Evolutionary conservation across 2,329 filamentous ascomycete genomes (phyloP), one percentile per base, ranked within the genome.

Genomic region (Juglanconis oblonga): DNA sequence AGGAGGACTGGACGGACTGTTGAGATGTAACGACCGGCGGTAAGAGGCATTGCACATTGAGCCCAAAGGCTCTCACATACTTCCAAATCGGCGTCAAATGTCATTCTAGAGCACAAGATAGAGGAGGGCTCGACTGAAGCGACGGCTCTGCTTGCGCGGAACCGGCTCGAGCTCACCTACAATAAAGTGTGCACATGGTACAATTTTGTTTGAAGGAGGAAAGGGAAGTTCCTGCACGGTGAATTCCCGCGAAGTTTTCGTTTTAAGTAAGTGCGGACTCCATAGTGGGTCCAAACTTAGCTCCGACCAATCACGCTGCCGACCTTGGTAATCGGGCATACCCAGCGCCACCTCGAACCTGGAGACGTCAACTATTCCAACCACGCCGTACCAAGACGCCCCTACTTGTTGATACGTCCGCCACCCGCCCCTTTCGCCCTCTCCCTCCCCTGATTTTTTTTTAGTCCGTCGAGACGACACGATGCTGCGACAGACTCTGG

Each of bases 61-160:
- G 79, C 76, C 74, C 74, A 72, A 72, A 69, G 68, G 69, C 79
- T 83, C 83, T 88, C 78, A 79, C 83, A 82, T 85, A 84, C 84
- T 87, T 88, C 86, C 86, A 88, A 86, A 87, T 86, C 74, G 85
- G 84, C 85, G 81, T 85, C 85, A 73, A 70, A 73, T 70, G 56
- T 79, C 79, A 62, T 72, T 88, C 86, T 87, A 70, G 86, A 81
- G 79, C 84, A 87, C 83, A 87, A 84, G 85, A 88, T 88, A 88
- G 86, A 88, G 86, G 84, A 83, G 79, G 79, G 85, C 84, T 86
- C 81, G 83, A 87, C 74, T 74, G 77, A 77, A 76, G 74, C 77
- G 73, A 69, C 72, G 68, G 59, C 62, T 68, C 70, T 69, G 68
- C 67, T 65, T 69, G 70, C 71, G 74, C 70, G 73, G 70, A 68